Evolutionary conservation across 805 yeast genomes (phyloP).

Genomic region (Komagataella kurtzmanii): DNA sequence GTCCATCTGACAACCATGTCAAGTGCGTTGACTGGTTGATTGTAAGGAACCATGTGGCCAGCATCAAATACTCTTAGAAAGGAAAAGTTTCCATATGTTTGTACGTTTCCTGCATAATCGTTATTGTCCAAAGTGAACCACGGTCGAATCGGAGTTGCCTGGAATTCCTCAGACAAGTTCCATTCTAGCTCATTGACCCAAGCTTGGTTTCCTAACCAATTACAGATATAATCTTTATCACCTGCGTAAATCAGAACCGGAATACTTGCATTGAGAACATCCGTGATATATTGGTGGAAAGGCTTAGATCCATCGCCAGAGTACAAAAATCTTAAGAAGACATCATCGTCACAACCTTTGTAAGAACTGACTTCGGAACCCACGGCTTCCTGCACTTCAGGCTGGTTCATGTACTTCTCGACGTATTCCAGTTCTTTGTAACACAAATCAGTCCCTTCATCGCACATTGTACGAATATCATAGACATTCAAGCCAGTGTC

Average conservation of each 20-base stretch:
- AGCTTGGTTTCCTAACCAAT: slow-evolving; percentile 84
- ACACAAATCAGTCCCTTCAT: slow-evolving; percentile 31
- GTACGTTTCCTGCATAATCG: slow-evolving; percentile 23
- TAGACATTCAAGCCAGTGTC: slow-evolving; percentile 50
- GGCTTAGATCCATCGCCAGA: slow-evolving; percentile 60
- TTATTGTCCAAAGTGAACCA: slow-evolving; percentile 18
- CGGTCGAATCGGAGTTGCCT: slow-evolving; percentile 22
- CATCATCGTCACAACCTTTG: slow-evolving; percentile 36
- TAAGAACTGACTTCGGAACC: slow-evolving; percentile 42
- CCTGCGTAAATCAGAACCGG: slow-evolving; percentile 92
- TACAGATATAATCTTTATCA: slow-evolving; percentile 85
- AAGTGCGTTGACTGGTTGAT: slow-evolving; percentile 68
- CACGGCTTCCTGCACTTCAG: slow-evolving; percentile 36
- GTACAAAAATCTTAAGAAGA: slow-evolving; percentile 33
- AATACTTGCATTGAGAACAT: slow-evolving; percentile 48
- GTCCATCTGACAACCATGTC: slow-evolving; percentile 85
- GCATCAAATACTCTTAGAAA: slow-evolving; percentile 79
- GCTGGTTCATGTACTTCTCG: slow-evolving; percentile 38
- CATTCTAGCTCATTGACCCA: slow-evolving; percentile 65
- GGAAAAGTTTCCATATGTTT: slow-evolving; percentile 49
- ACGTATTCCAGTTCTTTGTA: slow-evolving; percentile 35
- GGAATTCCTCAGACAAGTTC: slow-evolving; percentile 39
- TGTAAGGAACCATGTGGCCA: slow-evolving; percentile 93
- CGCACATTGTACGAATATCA: slow-evolving; percentile 43
- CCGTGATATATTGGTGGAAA: slow-evolving; percentile 41